Percentiles rank a stretch among this genome's conserved stretches.
Evolutionary conservation across 1,284 basidiomycete genomes (phyloP).

Genomic region (Boletus mariae): DNA sequence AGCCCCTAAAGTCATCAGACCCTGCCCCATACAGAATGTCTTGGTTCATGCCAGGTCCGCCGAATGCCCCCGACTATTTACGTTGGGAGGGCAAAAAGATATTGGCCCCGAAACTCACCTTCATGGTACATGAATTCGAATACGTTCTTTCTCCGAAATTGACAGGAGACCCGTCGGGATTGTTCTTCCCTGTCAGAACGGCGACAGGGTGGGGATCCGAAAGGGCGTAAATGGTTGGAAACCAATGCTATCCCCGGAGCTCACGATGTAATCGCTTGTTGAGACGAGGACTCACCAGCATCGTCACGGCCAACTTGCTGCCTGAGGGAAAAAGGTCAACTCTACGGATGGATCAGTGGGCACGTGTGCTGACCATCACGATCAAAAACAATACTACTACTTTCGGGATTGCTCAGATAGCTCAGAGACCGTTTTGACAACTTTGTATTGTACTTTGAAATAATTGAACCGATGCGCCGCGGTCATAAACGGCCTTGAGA

Average conservation of each 20-base stretch:
- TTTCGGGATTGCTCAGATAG: slow-evolving; percentile 55
- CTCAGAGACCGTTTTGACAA: slow-evolving; percentile 42
- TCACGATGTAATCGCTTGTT: slow-evolving; percentile 3
- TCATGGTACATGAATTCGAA: slow-evolving; percentile 73
- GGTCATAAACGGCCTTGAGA: slow-evolving; percentile 1
- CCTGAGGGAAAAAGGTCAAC: slow-evolving; percentile 39
- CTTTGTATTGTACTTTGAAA: slow-evolving; percentile 58
- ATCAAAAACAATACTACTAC: slow-evolving; percentile 64
- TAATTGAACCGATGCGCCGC: slow-evolving; percentile 11
- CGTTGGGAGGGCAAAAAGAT: slow-evolving; percentile 6
- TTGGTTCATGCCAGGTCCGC: slow-evolving; percentile 48
- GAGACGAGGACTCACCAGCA: slow-evolving; percentile 46
- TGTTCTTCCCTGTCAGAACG: slow-evolving; percentile 53
- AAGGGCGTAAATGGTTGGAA: slow-evolving; percentile 66
- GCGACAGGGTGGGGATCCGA: slow-evolving; percentile 67
- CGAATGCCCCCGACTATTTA: slow-evolving; percentile 69
- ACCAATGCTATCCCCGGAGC: slow-evolving; percentile 46
- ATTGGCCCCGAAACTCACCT: slow-evolving; percentile 39
- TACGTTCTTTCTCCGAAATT: slow-evolving; percentile 51
- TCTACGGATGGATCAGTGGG: slow-evolving; percentile 9
- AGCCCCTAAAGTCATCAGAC: slow-evolving; percentile 77
- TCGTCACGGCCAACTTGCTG: slow-evolving; percentile 55
- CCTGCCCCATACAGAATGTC: slow-evolving; percentile 66
- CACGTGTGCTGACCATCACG: slow-evolving; percentile 45
- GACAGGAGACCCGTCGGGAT: slow-evolving; percentile 50